phyloP scores from a whole-genome alignment of 306 rosid species.

The Aeschynomene evenia region DNA sequence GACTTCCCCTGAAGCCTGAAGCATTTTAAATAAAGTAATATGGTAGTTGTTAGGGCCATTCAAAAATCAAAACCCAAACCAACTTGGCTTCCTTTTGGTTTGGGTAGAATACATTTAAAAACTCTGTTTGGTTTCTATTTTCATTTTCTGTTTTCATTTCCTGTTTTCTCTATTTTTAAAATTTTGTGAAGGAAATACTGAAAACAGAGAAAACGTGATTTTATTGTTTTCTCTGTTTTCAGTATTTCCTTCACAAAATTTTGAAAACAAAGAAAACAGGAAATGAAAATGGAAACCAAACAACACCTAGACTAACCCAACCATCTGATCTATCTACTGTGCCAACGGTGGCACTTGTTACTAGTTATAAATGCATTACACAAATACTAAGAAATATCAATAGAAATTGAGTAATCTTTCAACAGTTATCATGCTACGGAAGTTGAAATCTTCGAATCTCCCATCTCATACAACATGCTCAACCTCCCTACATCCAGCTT shows the following conservation, averaged over 20 bases:
- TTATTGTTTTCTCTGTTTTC: too few relatives aligned
- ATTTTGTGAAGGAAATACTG: too few relatives aligned
- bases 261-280: too few relatives aligned
- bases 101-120: neutral
- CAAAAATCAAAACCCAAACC: conserved; percentile 1
- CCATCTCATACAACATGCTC: conserved; percentile 11
- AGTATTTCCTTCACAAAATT: too few relatives aligned
- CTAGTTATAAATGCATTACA: neutral
- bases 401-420: neutral
- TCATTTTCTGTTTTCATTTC: too few relatives aligned
- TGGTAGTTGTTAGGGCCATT: conserved; percentile 7
- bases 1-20: conserved; percentile 83
- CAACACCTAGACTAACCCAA: conserved; percentile 4
- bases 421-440: neutral
- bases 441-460: neutral
- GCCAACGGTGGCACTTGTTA: neutral
- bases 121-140: too few relatives aligned
- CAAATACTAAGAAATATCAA: neutral
- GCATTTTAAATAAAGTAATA: conserved; percentile 28
- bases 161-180: too few relatives aligned
- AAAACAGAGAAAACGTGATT: too few relatives aligned
- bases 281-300: too few relatives aligned
- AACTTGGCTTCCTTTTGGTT: neutral
- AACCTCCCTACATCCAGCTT: neutral
- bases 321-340: neutral